Evolutionary conservation across 345 rosid species (phyloP), one percentile per base, ranked within the genome.

Genomic region (Schrenkiella parvula): DNA sequence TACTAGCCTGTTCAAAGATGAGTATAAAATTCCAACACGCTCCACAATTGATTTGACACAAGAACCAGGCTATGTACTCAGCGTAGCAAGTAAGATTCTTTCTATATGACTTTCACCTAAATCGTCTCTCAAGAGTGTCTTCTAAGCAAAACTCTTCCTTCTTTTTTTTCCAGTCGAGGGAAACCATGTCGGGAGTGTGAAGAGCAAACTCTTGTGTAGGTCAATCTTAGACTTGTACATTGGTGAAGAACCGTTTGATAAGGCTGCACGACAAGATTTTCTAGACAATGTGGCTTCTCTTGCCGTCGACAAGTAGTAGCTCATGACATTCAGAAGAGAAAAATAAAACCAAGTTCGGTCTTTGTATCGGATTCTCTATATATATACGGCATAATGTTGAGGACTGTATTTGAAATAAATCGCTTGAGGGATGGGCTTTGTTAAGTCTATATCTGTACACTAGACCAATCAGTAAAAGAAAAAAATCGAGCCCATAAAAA

Each of bases 1-100:
- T 62, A 86, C 90, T 77, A 81, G 87, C 59, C 90, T 80, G 76
- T 93, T 93, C 82, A 91, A 89, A 81, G 98, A 93, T 80, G 98
- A 93, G 68, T 83, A 78, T 63, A 91, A 91, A 75, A 87, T 91
- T 58, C 96, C 98, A n/a, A 81, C 77, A 32, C 86, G 89, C 68
- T 84, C 96, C 26, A 82, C 80, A 43, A 89, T 93, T 68, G 90
- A 86, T 64, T 81, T 93, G 72, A 79, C 92, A 29, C 82, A 80
- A 80, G 93, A 89, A 56, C 84, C 55, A 14, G 92, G 91, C 70
- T 67, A 88, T 64, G 74, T 88, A 18, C 89, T 89, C 71, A 74
- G 71, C 46, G 90, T 96, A 57, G 81, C 72, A 41, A 91, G 97
- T 89, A 79, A 87, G 85, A 15, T 43, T 26, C 50, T 12, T 0